Evolutionary conservation across 1,284 basidiomycete genomes (phyloP).

Genomic region (Ganoderma resinaceum): DNA sequence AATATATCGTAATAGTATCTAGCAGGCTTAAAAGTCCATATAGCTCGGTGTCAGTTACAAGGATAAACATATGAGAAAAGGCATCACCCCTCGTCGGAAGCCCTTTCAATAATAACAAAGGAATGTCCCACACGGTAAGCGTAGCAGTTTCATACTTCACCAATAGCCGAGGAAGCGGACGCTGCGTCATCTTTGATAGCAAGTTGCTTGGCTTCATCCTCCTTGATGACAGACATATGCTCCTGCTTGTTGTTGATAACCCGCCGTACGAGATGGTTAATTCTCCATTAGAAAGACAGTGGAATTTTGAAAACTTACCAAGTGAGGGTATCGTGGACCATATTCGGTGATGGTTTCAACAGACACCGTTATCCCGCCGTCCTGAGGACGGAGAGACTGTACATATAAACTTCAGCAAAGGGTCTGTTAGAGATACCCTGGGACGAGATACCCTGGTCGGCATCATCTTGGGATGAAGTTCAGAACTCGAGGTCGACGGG

Average conservation of each 20-base stretch:
- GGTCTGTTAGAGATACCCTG: not conserved
- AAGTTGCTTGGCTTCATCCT: constrained; percentile 7
- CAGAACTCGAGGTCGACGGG: constrained; percentile 14
- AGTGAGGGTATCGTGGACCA: constrained; percentile 16
- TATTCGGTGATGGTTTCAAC: constrained; percentile 31
- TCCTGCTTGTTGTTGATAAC: constrained; percentile 4
- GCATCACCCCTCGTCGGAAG: not conserved
- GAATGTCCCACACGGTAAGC: not conserved
- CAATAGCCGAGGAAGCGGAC: constrained; percentile 13
- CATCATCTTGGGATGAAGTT: constrained; percentile 6
- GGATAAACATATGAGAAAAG: not conserved
- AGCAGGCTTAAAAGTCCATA: not conserved
- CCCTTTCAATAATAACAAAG: not conserved
- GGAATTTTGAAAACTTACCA: constrained; percentile 3
- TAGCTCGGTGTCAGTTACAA: not conserved
- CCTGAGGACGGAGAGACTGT: constrained; percentile 1
- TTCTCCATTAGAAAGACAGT: not conserved
- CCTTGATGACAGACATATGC: constrained; percentile 11
- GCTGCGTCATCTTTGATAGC: constrained; percentile 19
- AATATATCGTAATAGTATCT: not conserved
- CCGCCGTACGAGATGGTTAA: not conserved
- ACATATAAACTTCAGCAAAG: not conserved
- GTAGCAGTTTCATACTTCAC: not conserved
- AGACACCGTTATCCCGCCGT: constrained; percentile 23
- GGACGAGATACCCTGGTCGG: constrained; percentile 6